Evolutionary conservation across 176 grass and related monocot genomes (phyloP).

Genomic region (Paspalum vaginatum): DNA sequence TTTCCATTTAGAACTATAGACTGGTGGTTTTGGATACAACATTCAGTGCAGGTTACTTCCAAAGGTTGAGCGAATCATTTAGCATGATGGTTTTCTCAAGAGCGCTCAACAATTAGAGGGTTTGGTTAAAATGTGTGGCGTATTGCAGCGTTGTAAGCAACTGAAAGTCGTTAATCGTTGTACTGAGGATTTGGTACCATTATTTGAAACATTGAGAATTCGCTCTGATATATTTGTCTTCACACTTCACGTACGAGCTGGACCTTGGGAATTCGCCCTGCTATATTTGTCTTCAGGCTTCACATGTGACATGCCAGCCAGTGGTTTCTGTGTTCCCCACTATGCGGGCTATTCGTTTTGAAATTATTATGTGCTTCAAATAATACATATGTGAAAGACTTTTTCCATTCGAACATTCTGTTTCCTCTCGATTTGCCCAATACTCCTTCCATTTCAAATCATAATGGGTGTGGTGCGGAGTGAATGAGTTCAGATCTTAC

Average conservation of each 20-base stretch:
- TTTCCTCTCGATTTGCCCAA: too few relatives aligned
- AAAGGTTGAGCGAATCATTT: not conserved
- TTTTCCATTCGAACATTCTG: too few relatives aligned
- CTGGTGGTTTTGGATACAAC: slow-evolving; percentile 34
- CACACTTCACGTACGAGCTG: not conserved
- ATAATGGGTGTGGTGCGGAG: too few relatives aligned
- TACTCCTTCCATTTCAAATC: too few relatives aligned
- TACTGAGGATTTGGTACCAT: slow-evolving; percentile 12
- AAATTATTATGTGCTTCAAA: too few relatives aligned
- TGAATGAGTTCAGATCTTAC: too few relatives aligned
- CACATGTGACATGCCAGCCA: not conserved
- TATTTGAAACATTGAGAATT: slow-evolving; percentile 16
- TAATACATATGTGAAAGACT: too few relatives aligned
- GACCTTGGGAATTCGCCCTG: not conserved
- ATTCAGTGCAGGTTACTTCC: slow-evolving; percentile 23
- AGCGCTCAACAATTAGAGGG: slow-evolving; percentile 14
- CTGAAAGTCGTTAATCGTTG: slow-evolving; percentile 16
- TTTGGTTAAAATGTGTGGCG: slow-evolving; percentile 15
- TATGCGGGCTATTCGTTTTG: not conserved
- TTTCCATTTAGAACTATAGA: not conserved
- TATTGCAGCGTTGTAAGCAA: slow-evolving; percentile 30
- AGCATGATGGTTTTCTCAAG: slow-evolving; percentile 14
- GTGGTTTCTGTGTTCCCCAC: not conserved
- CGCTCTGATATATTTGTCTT: not conserved
- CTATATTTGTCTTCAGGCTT: not conserved